Percentiles rank a stretch among this genome's conserved stretches.
These are phyloP conservation scores for Plantago lanceolata DNA, from an alignment of 305 asterid species.

Conservation along the genomic window DNA sequence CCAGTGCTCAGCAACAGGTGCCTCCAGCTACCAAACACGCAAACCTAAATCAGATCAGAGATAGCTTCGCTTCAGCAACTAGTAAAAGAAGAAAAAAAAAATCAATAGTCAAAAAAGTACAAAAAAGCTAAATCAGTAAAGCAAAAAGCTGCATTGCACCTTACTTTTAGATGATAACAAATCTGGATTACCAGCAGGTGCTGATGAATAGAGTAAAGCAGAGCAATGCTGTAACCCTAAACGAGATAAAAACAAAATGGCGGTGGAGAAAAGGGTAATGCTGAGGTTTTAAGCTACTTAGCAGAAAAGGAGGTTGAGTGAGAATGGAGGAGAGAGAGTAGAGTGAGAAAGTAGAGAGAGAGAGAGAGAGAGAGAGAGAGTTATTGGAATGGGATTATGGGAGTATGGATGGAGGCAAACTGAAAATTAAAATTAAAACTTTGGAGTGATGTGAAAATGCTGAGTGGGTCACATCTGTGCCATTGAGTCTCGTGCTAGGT, in stretches of 20 bases:
- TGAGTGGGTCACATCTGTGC: constrained; percentile 5
- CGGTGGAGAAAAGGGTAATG: constrained; percentile 21
- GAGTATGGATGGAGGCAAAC: constrained; percentile 28
- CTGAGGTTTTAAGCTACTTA: constrained; percentile 45
- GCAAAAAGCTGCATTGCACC: background rate
- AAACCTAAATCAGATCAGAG: background rate
- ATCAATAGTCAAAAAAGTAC: background rate
- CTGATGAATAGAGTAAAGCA: background rate
- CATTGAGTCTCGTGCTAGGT: background rate
- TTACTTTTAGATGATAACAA: background rate
- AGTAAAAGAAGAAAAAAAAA: background rate
- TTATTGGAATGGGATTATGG: constrained; percentile 1
- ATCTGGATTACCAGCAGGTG: constrained; percentile 8
- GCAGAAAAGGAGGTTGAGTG: constrained; percentile 32
- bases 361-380: background rate
- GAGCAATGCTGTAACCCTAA: constrained; percentile 41
- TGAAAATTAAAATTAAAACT: constrained; percentile 25
- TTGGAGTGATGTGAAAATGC: constrained; percentile 19
- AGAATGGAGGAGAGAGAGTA: constrained; percentile 6
- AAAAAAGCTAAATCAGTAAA: background rate
- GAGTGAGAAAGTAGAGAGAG: constrained; percentile 15
- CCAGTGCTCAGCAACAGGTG: background rate
- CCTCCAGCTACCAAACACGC: background rate
- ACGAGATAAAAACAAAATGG: constrained; percentile 23
- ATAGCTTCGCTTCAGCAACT: constrained; percentile 12